Percentiles rank a stretch among this genome's conserved stretches.
Evolutionary conservation across 148 eudicot genomes (phyloP).

Genomic region (Salicornia ramosissima): DNA sequence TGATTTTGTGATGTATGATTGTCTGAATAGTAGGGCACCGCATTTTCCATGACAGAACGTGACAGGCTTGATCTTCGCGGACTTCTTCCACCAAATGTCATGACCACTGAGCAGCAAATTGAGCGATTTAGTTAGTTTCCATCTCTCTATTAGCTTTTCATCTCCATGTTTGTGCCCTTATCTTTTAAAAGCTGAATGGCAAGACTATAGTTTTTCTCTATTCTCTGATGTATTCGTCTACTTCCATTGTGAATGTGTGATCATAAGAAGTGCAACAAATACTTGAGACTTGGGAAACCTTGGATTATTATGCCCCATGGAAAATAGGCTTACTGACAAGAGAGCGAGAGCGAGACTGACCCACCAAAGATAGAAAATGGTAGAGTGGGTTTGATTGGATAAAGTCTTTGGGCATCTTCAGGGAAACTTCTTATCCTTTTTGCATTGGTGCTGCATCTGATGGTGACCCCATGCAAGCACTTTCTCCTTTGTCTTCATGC

Average conservation of each 20-base stretch:
- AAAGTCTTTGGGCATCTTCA: neutral
- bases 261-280: neutral
- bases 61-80: conserved; percentile 98
- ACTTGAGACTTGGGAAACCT: neutral
- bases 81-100: conserved; percentile 94
- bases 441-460: neutral
- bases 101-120: conserved; percentile 76
- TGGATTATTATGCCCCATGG: neutral
- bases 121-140: conserved; percentile 79
- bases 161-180: neutral
- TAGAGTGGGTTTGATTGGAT: neutral
- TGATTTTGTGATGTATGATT: conserved; percentile 23
- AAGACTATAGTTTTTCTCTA: neutral
- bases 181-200: neutral
- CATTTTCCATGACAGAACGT: conserved; percentile 95
- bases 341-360: neutral
- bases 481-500: too few species aligned
- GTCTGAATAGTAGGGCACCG: conserved; percentile 64
- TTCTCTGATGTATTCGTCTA: neutral
- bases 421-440: neutral
- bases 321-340: neutral
- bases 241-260: neutral
- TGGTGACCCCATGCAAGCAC: neutral
- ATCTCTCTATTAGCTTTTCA: neutral
- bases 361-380: neutral